Evolutionary conservation across 108 stramenopile species (phyloP).

Genomic region (Cyclotella distinguenda): DNA sequence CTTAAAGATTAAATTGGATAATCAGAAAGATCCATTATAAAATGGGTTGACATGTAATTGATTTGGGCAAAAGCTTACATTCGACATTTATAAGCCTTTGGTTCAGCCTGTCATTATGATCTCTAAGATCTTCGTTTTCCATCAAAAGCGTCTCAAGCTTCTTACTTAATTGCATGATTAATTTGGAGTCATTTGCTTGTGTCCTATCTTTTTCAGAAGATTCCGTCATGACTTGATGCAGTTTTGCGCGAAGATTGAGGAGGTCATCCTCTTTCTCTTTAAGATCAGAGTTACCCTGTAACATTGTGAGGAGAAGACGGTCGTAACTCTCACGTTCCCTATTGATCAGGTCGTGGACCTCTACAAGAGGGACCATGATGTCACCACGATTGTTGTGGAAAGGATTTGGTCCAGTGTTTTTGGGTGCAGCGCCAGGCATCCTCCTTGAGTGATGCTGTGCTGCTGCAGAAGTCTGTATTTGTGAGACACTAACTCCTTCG

Average conservation of each 20-base stretch:
- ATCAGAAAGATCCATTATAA: not conserved
- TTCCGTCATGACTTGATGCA: slow-evolving; percentile 67
- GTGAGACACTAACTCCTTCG: slow-evolving; percentile 85
- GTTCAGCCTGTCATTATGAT: slow-evolving; percentile 87
- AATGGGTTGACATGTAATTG: not conserved
- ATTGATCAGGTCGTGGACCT: slow-evolving; percentile 82
- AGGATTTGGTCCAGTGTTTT: slow-evolving; percentile 47
- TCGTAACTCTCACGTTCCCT: slow-evolving; percentile 86
- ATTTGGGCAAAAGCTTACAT: slow-evolving; percentile 52
- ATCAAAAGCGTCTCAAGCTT: slow-evolving; percentile 89
- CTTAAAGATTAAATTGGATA: not conserved
- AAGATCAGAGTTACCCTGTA: slow-evolving; percentile 83
- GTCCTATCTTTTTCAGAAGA: slow-evolving; percentile 82
- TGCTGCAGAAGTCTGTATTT: slow-evolving; percentile 54
- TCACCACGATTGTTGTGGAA: slow-evolving; percentile 45
- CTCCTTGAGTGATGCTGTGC: slow-evolving; percentile 36
- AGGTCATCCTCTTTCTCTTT: slow-evolving; percentile 89
- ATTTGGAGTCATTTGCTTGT: slow-evolving; percentile 88
- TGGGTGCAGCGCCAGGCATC: slow-evolving; percentile 47
- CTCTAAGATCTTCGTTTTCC: slow-evolving; percentile 91
- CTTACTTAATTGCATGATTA: slow-evolving; percentile 92
- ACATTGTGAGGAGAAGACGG: slow-evolving; percentile 77
- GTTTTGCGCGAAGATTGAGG: slow-evolving; percentile 59
- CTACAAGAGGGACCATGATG: slow-evolving; percentile 79
- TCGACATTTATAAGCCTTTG: slow-evolving; percentile 80